phyloP scores from a whole-genome alignment of 768 basidiomycete species.

The Steccherinum ochraceum region DNA sequence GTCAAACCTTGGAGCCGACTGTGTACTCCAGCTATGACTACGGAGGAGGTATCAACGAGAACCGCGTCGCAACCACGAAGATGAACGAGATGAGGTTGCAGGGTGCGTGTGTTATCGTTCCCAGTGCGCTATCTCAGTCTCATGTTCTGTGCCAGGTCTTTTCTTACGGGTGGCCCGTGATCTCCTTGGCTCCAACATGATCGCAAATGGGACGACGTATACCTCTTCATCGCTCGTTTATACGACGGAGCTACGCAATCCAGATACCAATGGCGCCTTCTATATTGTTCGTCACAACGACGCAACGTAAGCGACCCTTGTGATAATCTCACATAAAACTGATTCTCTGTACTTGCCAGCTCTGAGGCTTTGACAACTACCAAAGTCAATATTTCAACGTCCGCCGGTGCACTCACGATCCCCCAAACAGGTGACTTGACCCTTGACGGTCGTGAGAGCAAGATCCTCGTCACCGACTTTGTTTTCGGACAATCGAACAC shows the following conservation, averaged over 20 bases:
- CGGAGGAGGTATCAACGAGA: conserved; percentile 50
- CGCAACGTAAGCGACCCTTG: conserved; percentile 27
- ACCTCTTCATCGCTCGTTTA: conserved; percentile 38
- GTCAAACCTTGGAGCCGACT: conserved; percentile 49
- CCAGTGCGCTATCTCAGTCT: too few species aligned
- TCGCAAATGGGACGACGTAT: conserved; percentile 45
- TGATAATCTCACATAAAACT: background rate
- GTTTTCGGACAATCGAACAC: conserved; percentile 31
- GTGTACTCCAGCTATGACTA: conserved; percentile 61
- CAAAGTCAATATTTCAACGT: conserved; percentile 37
- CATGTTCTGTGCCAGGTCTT: too few species aligned
- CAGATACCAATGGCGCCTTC: conserved; percentile 37
- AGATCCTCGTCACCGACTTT: conserved; percentile 44
- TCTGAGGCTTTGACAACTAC: conserved; percentile 40
- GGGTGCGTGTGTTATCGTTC: conserved; percentile 24
- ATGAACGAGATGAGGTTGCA: conserved; percentile 51
- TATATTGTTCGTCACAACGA: conserved; percentile 43
- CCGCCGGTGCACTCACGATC: conserved; percentile 30
- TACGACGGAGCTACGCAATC: conserved; percentile 42
- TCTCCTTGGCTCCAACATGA: conserved; percentile 34
- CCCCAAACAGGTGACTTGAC: conserved; percentile 33
- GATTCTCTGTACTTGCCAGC: conserved; percentile 16
- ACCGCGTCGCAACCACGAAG: conserved; percentile 39
- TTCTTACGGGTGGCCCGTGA: conserved; percentile 49
- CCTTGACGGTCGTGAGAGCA: conserved; percentile 42